phyloP scores from a whole-genome alignment of 192 early-diverging fungal species.

The Gryganskiella cystojenkinii region DNA sequence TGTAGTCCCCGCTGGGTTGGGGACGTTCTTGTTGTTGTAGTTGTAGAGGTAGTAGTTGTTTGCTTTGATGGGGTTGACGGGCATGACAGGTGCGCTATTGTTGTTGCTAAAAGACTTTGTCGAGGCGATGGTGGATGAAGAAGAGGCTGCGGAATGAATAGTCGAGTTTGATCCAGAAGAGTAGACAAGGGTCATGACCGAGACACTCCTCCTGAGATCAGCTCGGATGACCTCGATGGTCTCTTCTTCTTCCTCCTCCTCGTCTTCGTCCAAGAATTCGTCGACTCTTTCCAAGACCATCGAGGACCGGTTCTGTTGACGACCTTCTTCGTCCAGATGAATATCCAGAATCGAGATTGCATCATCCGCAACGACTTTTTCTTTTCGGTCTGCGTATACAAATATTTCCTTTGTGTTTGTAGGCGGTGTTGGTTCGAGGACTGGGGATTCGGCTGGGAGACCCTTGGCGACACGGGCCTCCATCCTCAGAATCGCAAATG shows the following conservation, averaged over 20 bases:
- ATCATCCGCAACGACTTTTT: slow-evolving; percentile 46
- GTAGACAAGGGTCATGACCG: slow-evolving; percentile 33
- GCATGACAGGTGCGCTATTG: no score
- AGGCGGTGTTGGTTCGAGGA: neutral
- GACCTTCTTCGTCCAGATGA: slow-evolving; percentile 35
- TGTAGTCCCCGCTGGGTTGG: no score
- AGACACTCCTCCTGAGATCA: slow-evolving; percentile 33
- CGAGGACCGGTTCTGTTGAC: no score
- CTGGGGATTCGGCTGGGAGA: slow-evolving; percentile 34
- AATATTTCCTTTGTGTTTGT: slow-evolving; percentile 32
- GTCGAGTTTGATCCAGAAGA: slow-evolving; percentile 32
- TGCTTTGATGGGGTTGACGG: no score
- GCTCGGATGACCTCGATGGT: slow-evolving; percentile 25
- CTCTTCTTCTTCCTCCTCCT: slow-evolving; percentile 26
- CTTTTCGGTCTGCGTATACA: slow-evolving; percentile 37
- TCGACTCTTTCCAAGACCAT: no score
- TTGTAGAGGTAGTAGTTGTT: no score
- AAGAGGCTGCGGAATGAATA: neutral
- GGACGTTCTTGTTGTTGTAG: no score
- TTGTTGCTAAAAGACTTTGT: no score
- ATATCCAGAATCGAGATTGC: slow-evolving; percentile 46
- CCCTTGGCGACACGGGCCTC: slow-evolving; percentile 44
- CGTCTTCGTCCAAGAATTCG: slow-evolving; percentile 25
- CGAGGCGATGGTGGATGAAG: slow-evolving; percentile 12
- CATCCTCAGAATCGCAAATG: slow-evolving; percentile 42